Evolutionary conservation across 176 grass and related monocot genomes (phyloP).

Genomic region (Stipa capillata): DNA sequence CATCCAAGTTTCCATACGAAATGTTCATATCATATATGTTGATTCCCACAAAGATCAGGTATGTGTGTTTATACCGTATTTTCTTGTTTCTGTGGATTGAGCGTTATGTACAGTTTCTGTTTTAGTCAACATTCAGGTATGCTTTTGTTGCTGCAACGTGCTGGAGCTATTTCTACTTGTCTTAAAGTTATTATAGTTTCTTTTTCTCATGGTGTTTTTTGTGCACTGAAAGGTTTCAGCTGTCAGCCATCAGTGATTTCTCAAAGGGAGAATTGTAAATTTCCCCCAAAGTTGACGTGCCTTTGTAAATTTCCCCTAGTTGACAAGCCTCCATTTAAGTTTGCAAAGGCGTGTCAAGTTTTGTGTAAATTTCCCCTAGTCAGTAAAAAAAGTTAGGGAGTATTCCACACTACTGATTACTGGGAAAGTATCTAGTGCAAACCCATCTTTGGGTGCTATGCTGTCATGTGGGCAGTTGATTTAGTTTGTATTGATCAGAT

Average conservation of each 20-base stretch:
- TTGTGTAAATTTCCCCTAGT: too few relatives aligned
- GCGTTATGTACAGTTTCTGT: neutral
- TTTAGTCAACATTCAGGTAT: slow-evolving; percentile 5
- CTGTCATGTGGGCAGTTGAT: neutral
- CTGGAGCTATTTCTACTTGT: neutral
- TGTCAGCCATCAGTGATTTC: neutral
- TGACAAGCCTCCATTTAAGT: too few relatives aligned
- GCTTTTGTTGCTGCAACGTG: neutral
- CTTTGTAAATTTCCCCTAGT: too few relatives aligned
- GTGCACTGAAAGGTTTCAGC: neutral
- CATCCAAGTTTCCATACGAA: slow-evolving; percentile 85
- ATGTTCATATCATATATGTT: slow-evolving; percentile 80
- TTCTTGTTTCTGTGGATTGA: neutral
- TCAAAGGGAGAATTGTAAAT: too few relatives aligned
- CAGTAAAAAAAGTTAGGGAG: neutral
- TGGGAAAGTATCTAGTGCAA: neutral
- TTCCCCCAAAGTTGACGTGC: too few relatives aligned
- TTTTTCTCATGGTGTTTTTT: neutral
- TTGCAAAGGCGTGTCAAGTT: too few relatives aligned
- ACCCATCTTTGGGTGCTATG: neutral
- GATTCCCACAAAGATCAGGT: slow-evolving; percentile 69
- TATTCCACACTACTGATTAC: neutral
- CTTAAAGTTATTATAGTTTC: neutral
- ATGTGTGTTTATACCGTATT: slow-evolving; percentile 7
- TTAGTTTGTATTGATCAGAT: neutral